Evolutionary conservation across 441 rosid genomes (phyloP), one percentile per base, ranked within the genome.

Genomic region (Theobroma grandiflorum): DNA sequence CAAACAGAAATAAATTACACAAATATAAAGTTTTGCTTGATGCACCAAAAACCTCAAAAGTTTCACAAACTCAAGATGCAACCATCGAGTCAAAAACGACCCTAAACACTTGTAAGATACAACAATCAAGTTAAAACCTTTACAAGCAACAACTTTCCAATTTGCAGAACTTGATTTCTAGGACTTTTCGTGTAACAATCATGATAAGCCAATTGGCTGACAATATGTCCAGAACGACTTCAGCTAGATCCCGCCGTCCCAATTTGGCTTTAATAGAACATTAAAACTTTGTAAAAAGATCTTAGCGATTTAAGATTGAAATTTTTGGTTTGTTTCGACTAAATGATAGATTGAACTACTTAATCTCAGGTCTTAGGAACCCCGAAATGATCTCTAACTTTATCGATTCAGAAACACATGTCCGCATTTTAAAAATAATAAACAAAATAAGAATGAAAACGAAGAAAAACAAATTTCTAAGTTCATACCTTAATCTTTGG

Each of bases 401-500:
- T 66, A 10, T 73, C 53, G 18, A 69, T 52, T 20, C 33, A 40
- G 37, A 67, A 72, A 68, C 53, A 49, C n/a, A 55, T 43, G 9
- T 59, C 70, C 15, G 8, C 64, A 38, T 33, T 71, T 7, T 26
- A 31, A 15, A 69, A 49, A 3, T 65, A 35, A 42, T 4, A 33
- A 68, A 57, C 9, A 15, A 73, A 45, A 61, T 42, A 58, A 45
- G 58, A 52, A 38, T 35, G 58, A 76, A 26, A 9, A 31, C 3
- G 10, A 61, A 35, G 2, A 49, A 61, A n/a, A 45, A n/a, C 1
- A n/a, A 31, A 65, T 9, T 14, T 26, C 57, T 20, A 64, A 52
- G 61, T 12, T 5, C 37, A 59, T 59, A 93, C 99, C 96, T 91
- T 95, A 67, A 94, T 91, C 18, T 87, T 89, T 52, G 96, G 90